Evolutionary conservation across 139 green algal genomes (phyloP).

Genomic region (Nannochloris sp.): DNA sequence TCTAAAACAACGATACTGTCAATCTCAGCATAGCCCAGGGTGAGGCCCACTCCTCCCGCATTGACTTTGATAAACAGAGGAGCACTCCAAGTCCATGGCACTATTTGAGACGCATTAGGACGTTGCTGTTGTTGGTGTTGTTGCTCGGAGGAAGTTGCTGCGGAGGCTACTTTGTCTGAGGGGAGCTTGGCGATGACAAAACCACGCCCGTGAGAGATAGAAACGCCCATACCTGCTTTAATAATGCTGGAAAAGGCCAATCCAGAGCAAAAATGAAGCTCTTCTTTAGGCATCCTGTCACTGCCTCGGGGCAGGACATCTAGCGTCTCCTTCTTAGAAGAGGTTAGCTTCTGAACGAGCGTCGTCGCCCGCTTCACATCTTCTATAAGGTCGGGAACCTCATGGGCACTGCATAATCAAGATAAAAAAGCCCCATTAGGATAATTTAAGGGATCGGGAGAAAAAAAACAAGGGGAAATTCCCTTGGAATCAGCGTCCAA

Average conservation of each 20-base stretch:
- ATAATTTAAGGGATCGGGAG: too few relatives aligned
- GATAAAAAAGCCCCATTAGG: too few relatives aligned
- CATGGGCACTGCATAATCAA: too few relatives aligned
- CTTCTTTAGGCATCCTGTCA: constrained; percentile 6
- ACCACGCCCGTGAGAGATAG: constrained; percentile 12
- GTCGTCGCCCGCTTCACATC: not conserved
- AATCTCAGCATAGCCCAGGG: constrained; percentile 19
- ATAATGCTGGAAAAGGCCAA: constrained; percentile 20
- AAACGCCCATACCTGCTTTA: constrained; percentile 10
- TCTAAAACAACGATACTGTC: constrained; percentile 21
- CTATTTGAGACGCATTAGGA: not conserved
- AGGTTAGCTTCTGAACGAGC: constrained; percentile 21
- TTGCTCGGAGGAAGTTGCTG: not conserved
- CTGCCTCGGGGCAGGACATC: constrained; percentile 13
- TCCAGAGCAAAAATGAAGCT: constrained; percentile 15
- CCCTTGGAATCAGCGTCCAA: too few relatives aligned
- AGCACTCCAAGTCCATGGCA: constrained; percentile 12
- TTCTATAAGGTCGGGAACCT: not conserved
- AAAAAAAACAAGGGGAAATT: too few relatives aligned
- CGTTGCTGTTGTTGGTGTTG: not conserved
- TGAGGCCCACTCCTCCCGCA: constrained; percentile 11
- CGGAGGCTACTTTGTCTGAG: not conserved
- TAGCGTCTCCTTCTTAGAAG: constrained; percentile 12
- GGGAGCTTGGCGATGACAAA: constrained; percentile 23
- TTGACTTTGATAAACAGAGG: constrained; percentile 16